A percentile compares a stretch with the other conserved stretches of the same genome.
Conservation (phyloP, 352 stramenopile genomes). For the Pythium sukuiense region DNA sequence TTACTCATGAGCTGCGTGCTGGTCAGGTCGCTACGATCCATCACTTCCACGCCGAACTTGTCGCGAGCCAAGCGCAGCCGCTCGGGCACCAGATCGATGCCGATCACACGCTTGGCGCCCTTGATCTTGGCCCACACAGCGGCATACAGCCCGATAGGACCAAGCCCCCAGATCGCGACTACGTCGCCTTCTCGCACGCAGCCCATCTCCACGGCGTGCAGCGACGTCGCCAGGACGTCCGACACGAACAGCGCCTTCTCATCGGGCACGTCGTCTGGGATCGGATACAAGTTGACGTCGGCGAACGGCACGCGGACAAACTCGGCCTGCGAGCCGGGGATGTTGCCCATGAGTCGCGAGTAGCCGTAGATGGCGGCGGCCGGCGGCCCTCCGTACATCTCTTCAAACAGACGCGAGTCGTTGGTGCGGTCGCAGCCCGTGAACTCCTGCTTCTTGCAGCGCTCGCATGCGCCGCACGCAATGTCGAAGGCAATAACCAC, state of each 20-base stretch:
- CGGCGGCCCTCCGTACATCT: slow-evolving; percentile 65
- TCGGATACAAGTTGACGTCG: slow-evolving; percentile 68
- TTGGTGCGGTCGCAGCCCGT: slow-evolving; percentile 75
- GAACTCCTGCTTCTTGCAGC: slow-evolving; percentile 61
- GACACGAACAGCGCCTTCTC: slow-evolving; percentile 68
- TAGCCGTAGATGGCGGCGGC: slow-evolving; percentile 61
- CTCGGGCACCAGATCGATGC: slow-evolving; percentile 49
- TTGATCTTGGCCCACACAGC: slow-evolving; percentile 62
- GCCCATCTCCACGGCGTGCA: slow-evolving; percentile 64
- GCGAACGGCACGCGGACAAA: slow-evolving; percentile 74
- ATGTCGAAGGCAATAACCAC: slow-evolving; percentile 77
- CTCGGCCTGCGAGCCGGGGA: slow-evolving; percentile 71
- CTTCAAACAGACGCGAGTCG: slow-evolving; percentile 60
- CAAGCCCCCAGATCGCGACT: slow-evolving; percentile 74
- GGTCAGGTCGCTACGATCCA: slow-evolving; percentile 51
- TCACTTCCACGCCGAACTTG: slow-evolving; percentile 59
- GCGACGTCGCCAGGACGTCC: slow-evolving; percentile 53
- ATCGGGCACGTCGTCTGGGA: slow-evolving; percentile 50
- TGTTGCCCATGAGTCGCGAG: slow-evolving; percentile 50
- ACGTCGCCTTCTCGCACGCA: slow-evolving; percentile 42
- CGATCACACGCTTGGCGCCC: slow-evolving; percentile 58
- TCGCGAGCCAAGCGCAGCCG: slow-evolving; percentile 59
- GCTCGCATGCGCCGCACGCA: slow-evolving; percentile 67
- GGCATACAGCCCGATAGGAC: slow-evolving; percentile 56
- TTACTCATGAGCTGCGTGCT: slow-evolving; percentile 38